Evolutionary conservation across 2,329 filamentous ascomycete species (phyloP).

Genomic region (Ophiostoma piceae): DNA sequence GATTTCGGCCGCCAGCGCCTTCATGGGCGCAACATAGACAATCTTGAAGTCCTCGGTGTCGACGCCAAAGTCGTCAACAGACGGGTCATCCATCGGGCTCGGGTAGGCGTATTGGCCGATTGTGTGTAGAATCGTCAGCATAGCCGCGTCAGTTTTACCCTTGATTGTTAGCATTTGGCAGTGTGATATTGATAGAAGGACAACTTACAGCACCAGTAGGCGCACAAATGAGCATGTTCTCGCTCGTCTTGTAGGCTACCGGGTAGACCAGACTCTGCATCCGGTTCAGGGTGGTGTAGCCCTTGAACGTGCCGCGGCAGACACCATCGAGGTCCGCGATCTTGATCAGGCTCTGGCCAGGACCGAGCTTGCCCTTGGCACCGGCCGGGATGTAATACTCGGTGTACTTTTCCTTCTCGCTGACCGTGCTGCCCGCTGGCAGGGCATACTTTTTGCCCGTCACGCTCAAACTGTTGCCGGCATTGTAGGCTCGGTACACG

Average conservation of each 20-base stretch:
- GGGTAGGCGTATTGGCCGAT: conserved; percentile 80
- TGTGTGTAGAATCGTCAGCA: conserved; percentile 90
- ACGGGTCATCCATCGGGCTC: conserved; percentile 67
- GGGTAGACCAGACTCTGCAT: conserved; percentile 98
- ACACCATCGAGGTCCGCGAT: conserved; percentile 83
- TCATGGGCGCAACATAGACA: conserved; percentile 98
- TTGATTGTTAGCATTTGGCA: not conserved
- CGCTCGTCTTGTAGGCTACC: conserved; percentile 89
- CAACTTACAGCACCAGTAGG: conserved; percentile 69
- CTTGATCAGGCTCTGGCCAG: conserved; percentile 67
- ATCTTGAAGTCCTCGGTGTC: conserved; percentile 89
- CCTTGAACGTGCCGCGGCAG: conserved; percentile 85
- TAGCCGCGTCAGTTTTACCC: conserved; percentile 96
- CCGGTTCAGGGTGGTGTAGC: conserved; percentile 87
- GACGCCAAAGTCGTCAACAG: conserved; percentile 75
- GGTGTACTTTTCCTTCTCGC: conserved; percentile 73
- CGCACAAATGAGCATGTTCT: conserved; percentile 98
- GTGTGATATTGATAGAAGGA: not conserved
- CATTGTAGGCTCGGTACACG: conserved; percentile 77
- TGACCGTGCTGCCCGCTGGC: conserved; percentile 66
- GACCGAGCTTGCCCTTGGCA: conserved; percentile 67
- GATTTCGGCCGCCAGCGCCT: conserved; percentile 91
- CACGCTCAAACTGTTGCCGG: conserved; percentile 78
- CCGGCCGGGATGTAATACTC: conserved; percentile 83
- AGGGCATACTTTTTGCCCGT: conserved; percentile 78